A percentile compares a stretch with the other conserved stretches of the same genome.
phyloP scores from a whole-genome alignment of 2,329 filamentous ascomycete species.

The Trichothecium sympodiale region DNA sequence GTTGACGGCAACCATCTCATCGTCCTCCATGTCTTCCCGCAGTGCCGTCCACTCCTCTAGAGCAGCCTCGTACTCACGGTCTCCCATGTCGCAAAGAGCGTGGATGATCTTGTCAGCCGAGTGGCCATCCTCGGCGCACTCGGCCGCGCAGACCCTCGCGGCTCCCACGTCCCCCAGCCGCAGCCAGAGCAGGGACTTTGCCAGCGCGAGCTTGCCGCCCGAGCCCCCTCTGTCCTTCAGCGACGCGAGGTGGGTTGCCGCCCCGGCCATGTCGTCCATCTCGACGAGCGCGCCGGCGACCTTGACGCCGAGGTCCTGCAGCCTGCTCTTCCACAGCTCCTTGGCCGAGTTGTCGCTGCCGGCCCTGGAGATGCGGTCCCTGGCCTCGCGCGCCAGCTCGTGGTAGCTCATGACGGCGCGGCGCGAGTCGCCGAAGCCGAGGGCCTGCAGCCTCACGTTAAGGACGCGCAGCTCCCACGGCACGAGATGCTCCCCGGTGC shows the following conservation, averaged over 20 bases:
- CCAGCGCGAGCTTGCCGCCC: slow-evolving; percentile 29
- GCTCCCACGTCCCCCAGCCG: slow-evolving; percentile 66
- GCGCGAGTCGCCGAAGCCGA: slow-evolving; percentile 76
- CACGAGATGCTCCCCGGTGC: slow-evolving; percentile 51
- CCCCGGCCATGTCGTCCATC: slow-evolving; percentile 80
- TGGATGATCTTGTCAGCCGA: slow-evolving; percentile 39
- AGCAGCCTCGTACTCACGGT: slow-evolving; percentile 60
- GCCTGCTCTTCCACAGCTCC: slow-evolving; percentile 57
- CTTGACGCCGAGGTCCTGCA: slow-evolving; percentile 63
- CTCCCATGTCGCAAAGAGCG: slow-evolving; percentile 68
- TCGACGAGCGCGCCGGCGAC: slow-evolving; percentile 61
- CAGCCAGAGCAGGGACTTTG: slow-evolving; percentile 60
- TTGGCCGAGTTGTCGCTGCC: slow-evolving; percentile 35
- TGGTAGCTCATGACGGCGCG: slow-evolving; percentile 85
- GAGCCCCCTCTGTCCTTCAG: slow-evolving; percentile 32
- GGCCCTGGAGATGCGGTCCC: slow-evolving; percentile 44
- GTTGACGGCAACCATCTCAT: slow-evolving; percentile 72
- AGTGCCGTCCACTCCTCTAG: slow-evolving; percentile 48
- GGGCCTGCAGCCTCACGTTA: slow-evolving; percentile 70
- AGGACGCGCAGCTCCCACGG: slow-evolving; percentile 83
- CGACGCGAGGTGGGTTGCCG: slow-evolving; percentile 58
- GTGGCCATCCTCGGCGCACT: slow-evolving; percentile 15
- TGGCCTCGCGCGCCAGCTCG: slow-evolving; percentile 71
- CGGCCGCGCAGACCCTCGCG: slow-evolving; percentile 44
- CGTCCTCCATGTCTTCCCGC: slow-evolving; percentile 25